Evolutionary conservation across 78 protist species (phyloP), one percentile per base, ranked within the genome.

Genomic region (Trichosphaerium sp.): DNA sequence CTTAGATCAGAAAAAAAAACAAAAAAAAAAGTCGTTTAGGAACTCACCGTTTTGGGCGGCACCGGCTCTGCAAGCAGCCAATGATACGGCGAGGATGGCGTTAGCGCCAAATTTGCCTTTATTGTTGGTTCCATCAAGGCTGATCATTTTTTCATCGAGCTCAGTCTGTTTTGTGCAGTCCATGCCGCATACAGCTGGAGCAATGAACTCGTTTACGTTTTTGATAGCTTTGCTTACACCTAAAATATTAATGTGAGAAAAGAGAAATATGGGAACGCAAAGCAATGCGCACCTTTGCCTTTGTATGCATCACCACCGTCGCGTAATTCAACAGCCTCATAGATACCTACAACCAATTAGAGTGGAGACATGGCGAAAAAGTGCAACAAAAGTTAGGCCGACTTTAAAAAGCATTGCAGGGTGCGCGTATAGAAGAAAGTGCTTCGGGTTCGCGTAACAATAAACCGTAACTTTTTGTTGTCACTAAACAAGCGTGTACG

Each of bases 321-420:
- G 41, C 94, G 88, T 28, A 94, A 85, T 87, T 96, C 99, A 56
- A 68, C 72, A n/a, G 98, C 99, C 87, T 98, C 99, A n/a, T n/a
- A n/a, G n/a, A n/a, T n/a, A n/a, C n/a, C n/a, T n/a, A n/a, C n/a
- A n/a, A n/a, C n/a, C n/a, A n/a, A n/a, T n/a, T n/a, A n/a, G n/a
- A n/a, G n/a, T n/a, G n/a, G n/a, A n/a, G n/a, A n/a, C n/a, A n/a
- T n/a, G n/a, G n/a, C n/a, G n/a, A n/a, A n/a, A n/a, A n/a, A n/a
- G n/a, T n/a, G n/a, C n/a, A n/a, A n/a, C n/a, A n/a, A n/a, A n/a
- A n/a, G n/a, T n/a, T n/a, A n/a, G n/a, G n/a, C n/a, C n/a, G n/a
- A n/a, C n/a, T n/a, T n/a, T n/a, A n/a, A n/a, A n/a, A n/a, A n/a
- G n/a, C n/a, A n/a, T n/a, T n/a, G n/a, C n/a, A n/a, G n/a, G n/a